phyloP scores from a whole-genome alignment of 2,329 filamentous ascomycete species.

The Exophiala mesophila region DNA sequence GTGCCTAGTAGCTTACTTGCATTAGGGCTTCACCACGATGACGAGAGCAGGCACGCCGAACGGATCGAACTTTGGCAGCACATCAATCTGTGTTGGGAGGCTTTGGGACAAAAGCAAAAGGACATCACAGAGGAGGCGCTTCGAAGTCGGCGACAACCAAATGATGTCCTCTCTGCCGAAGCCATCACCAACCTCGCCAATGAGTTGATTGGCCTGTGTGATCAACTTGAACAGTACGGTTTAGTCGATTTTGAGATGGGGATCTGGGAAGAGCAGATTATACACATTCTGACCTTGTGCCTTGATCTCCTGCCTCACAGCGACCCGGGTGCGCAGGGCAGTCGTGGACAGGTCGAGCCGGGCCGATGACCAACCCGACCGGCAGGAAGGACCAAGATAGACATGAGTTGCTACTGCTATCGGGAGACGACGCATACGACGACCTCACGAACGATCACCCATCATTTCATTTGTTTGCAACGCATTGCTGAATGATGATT shows the following conservation, averaged over 20 bases:
- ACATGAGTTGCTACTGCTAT: too few species aligned
- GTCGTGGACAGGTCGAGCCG: constrained; percentile 5
- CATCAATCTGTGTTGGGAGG: constrained; percentile 90
- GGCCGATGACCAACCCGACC: constrained; percentile 1
- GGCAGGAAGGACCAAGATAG: too few species aligned
- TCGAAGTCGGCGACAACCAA: constrained; percentile 53
- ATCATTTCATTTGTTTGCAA: constrained; percentile 15
- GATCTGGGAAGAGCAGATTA: constrained; percentile 90
- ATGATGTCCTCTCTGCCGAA: constrained; percentile 61
- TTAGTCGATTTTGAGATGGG: constrained; percentile 96
- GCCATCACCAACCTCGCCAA: constrained; percentile 73
- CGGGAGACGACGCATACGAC: constrained; percentile 12
- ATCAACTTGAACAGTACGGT: constrained; percentile 83
- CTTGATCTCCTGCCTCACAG: constrained; percentile 13
- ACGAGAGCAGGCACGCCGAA: constrained; percentile 67
- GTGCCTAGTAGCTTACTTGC: neutral
- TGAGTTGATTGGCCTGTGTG: constrained; percentile 75
- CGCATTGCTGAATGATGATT: constrained; percentile 14
- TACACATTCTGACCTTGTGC: constrained; percentile 42
- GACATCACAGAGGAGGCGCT: constrained; percentile 61
- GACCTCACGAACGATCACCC: constrained; percentile 6
- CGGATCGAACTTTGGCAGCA: constrained; percentile 85
- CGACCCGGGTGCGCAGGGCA: constrained; percentile 2
- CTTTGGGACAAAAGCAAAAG: constrained; percentile 76
- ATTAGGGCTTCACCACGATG: constrained; percentile 66